These are phyloP conservation scores for Adansonia rubrostipa DNA, from an alignment of 441 rosid species.

Conservation along the genomic window DNA sequence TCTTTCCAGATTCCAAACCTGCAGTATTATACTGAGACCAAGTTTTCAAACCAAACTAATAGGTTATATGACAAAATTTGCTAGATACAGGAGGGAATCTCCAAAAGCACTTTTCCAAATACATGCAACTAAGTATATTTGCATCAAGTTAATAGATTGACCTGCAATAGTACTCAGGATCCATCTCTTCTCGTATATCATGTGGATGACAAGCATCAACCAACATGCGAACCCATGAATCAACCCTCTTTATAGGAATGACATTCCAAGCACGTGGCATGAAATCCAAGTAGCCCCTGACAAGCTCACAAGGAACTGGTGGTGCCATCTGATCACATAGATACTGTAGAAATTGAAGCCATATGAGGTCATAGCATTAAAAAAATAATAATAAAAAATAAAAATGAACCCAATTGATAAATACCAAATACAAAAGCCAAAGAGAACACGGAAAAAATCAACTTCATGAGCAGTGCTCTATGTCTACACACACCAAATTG, in stretches of 20 bases:
- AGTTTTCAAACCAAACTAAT: constrained; percentile 13
- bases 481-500: constrained; percentile 95
- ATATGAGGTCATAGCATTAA: constrained; percentile 25
- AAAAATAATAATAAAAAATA: background rate
- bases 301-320: constrained; percentile 93
- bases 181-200: constrained; percentile 88
- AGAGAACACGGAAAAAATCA: constrained; percentile 30
- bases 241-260: constrained; percentile 64
- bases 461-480: constrained; percentile 93
- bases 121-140: constrained; percentile 19
- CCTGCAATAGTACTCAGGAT: constrained; percentile 84
- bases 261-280: constrained; percentile 97
- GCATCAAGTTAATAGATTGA: constrained; percentile 32
- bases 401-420: background rate
- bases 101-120: background rate
- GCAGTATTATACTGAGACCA: background rate
- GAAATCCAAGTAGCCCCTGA: constrained; percentile 94
- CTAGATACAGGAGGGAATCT: constrained; percentile 13
- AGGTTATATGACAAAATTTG: background rate
- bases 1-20: background rate
- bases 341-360: constrained; percentile 52
- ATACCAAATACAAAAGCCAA: constrained; percentile 18
- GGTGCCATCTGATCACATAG: constrained; percentile 96
- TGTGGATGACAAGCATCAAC: constrained; percentile 90
- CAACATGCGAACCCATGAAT: constrained; percentile 73